Base-by-base conservation (phyloP, 345 rosid species). In the Nephelium lappaceum region DNA sequence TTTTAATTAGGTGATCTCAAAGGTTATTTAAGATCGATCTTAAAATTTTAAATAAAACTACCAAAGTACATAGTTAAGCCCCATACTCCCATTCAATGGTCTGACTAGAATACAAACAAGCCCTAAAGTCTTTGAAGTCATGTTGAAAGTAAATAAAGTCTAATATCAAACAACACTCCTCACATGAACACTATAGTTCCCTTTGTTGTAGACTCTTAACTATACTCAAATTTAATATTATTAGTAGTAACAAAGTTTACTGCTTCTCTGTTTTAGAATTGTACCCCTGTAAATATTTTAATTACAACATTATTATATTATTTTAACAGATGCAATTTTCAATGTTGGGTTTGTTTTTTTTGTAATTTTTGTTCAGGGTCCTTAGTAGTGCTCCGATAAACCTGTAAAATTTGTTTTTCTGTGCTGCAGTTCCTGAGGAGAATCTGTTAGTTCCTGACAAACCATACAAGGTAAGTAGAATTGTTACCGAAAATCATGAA, bases 381-480 rank as follows among this genome's bases (percentile, higher is more conserved):
- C 62, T 39, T 58, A 49, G 47, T 12, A 71, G 73, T 75, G 55
- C 66, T 71, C 72, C 38, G 36, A 27, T 73, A 61, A 67, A 60
- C 25, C 67, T 21, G 19, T n/a, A 58, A 31, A 39, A 39, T 9
- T 51, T 72, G 5, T 77, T 80, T 78, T 47, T 58, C 31, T 67
- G 39, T n/a, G 47, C 63, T 90, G 92, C 92, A 93, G 97, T 93
- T 85, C 82, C 99, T 6, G 98, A 95, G 91, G 99, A 93, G 67
- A 88, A 87, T 84, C 84, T 93, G 80, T 83, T 88, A 73, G 91
- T 89, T 71, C 87, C 88, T 0, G 97, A 91, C 10, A 77, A 88
- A 82, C 93, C 89, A 15, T 95, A 88, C 78, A 31, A 62, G 86
- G 98, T 93, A 79, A 84, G 92, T 78, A 60, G 74, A 58, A 74